Percentiles rank a stretch among this genome's conserved stretches.
Evolutionary conservation across 768 basidiomycete species (phyloP).

Genomic region (Chalciporus piperatus): DNA sequence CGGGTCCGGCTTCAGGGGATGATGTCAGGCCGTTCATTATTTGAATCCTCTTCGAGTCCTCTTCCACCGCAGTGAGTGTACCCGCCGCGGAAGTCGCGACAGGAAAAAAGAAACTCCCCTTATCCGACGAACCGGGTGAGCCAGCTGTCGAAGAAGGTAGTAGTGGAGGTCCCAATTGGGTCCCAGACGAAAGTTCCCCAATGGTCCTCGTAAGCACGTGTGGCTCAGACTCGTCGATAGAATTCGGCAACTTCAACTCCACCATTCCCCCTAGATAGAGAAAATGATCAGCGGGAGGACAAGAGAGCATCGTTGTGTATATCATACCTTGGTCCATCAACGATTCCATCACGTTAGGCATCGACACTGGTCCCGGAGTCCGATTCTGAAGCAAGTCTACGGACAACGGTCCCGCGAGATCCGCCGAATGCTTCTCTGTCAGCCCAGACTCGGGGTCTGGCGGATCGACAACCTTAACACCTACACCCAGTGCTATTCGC

Average conservation of each 20-base stretch:
- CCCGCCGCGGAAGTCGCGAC: slow-evolving; percentile 1
- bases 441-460: slow-evolving; percentile 23
- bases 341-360: slow-evolving; percentile 51
- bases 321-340: slow-evolving; percentile 61
- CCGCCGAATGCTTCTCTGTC: slow-evolving; percentile 18
- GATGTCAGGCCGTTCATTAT: background rate
- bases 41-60: slow-evolving; percentile 1
- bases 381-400: slow-evolving; percentile 21
- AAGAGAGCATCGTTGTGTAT: no score
- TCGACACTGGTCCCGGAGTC: slow-evolving; percentile 4
- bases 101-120: background rate
- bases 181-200: slow-evolving; percentile 40
- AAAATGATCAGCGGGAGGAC: background rate
- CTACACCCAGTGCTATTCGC: slow-evolving; percentile 61
- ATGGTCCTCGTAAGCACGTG: slow-evolving; percentile 42
- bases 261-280: slow-evolving; percentile 48
- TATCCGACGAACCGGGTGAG: background rate
- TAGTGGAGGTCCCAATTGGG: slow-evolving; percentile 28
- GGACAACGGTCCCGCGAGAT: slow-evolving; percentile 27
- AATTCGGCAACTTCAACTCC: slow-evolving; percentile 48
- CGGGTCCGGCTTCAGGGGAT: slow-evolving; percentile 4
- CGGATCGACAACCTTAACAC: slow-evolving; percentile 44
- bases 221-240: slow-evolving; percentile 29
- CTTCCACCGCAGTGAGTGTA: slow-evolving; percentile 3
- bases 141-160: slow-evolving; percentile 12